Evolutionary conservation across 768 basidiomycete species (phyloP).

Genomic region (Phaeotremella skinneri): DNA sequence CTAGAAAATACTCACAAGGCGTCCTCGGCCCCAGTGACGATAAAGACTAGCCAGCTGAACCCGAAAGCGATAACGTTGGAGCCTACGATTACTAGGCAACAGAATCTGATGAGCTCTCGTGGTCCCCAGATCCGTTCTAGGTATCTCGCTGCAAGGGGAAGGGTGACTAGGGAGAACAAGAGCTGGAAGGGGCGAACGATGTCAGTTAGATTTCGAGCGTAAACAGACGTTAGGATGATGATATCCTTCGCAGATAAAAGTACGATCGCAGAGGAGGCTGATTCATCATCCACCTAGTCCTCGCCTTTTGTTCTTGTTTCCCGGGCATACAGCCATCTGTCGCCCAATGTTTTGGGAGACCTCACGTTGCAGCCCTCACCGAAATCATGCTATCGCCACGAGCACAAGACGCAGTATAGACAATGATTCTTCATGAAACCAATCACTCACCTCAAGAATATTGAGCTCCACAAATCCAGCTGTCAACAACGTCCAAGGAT

Average conservation of each 20-base stretch:
- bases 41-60: conserved; percentile 77
- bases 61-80: conserved; percentile 86
- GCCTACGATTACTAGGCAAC: conserved; percentile 68
- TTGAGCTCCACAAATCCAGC: conserved; percentile 81
- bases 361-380: no score
- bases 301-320: no score
- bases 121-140: conserved; percentile 93
- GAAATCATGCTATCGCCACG: no score
- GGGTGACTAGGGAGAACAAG: conserved; percentile 67
- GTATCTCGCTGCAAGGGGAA: conserved; percentile 82
- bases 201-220: background rate
- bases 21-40: conserved; percentile 65
- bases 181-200: conserved; percentile 70
- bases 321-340: no score
- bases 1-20: conserved; percentile 30
- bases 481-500: conserved; percentile 92
- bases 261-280: no score
- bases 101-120: conserved; percentile 79
- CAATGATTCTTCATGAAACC: no score
- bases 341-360: no score
- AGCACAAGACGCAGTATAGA: no score
- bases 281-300: no score
- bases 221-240: background rate
- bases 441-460: conserved; percentile 69
- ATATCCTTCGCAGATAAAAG: no score